A percentile compares a stretch with the other conserved stretches of the same genome.
Evolutionary conservation across 2,329 filamentous ascomycete genomes (phyloP).

Genomic region (Colletotrichum lindemuthianum): DNA sequence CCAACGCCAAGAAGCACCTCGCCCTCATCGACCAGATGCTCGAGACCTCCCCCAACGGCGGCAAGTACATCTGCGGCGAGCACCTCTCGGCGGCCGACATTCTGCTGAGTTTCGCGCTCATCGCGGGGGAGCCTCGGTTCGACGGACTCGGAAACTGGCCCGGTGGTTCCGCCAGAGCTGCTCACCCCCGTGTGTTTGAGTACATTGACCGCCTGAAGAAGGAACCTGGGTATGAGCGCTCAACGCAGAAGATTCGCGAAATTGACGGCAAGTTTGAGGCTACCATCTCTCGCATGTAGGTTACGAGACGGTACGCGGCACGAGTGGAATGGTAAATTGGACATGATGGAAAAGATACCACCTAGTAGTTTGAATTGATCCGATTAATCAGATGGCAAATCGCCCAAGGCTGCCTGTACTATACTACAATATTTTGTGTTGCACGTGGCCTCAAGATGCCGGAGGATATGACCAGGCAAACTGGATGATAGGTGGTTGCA

Average conservation of each 20-base stretch:
- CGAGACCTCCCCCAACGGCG: slow-evolving; percentile 51
- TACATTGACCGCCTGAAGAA: slow-evolving; percentile 58
- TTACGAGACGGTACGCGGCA: neutral
- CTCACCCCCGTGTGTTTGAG: slow-evolving; percentile 56
- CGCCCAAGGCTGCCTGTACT: too few relatives aligned
- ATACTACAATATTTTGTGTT: too few relatives aligned
- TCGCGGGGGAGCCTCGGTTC: slow-evolving; percentile 53
- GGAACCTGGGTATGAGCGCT: slow-evolving; percentile 59
- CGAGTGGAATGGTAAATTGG: neutral
- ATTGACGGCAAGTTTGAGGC: slow-evolving; percentile 54
- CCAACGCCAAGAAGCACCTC: slow-evolving; percentile 60
- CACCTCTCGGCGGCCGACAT: slow-evolving; percentile 63
- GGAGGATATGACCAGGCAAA: too few relatives aligned
- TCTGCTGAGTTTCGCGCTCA: slow-evolving; percentile 62
- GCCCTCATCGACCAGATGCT: slow-evolving; percentile 61
- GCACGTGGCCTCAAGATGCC: too few relatives aligned
- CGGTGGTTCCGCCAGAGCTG: slow-evolving; percentile 48
- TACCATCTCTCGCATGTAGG: slow-evolving; percentile 24
- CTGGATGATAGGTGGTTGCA: too few relatives aligned
- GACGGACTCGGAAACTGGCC: slow-evolving; percentile 54
- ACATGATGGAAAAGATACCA: slow-evolving; percentile 11
- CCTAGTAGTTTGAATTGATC: neutral
- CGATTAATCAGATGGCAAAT: too few relatives aligned
- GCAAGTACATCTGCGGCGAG: slow-evolving; percentile 60
- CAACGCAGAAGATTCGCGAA: slow-evolving; percentile 59